Conservation (phyloP, 2,329 filamentous ascomycete genomes). For the Penicillium sclerotigenum region DNA sequence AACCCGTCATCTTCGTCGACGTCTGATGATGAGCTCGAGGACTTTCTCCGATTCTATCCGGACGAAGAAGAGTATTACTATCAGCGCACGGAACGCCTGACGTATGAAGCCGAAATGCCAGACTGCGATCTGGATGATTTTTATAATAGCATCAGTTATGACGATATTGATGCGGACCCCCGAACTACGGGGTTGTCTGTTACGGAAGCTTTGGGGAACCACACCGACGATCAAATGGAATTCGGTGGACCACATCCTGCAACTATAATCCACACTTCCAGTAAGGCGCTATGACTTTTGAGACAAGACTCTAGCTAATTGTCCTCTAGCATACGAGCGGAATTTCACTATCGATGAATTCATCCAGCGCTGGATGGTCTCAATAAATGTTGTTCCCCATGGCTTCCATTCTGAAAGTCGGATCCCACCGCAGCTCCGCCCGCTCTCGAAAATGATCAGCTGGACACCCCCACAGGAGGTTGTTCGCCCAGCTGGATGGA, state of each 20-base stretch:
- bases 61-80: constrained; percentile 26
- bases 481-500: constrained; percentile 29
- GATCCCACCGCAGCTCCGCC: constrained; percentile 22
- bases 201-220: constrained; percentile 12
- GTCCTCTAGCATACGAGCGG: constrained; percentile 34
- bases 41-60: constrained; percentile 35
- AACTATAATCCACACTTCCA: constrained; percentile 30
- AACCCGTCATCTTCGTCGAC: constrained; percentile 13
- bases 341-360: constrained; percentile 45
- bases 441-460: constrained; percentile 33
- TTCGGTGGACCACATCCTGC: constrained; percentile 22
- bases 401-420: constrained; percentile 20
- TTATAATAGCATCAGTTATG: constrained; percentile 24
- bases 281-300: constrained; percentile 17
- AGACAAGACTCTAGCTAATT: constrained; percentile 1
- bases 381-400: constrained; percentile 20
- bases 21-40: constrained; percentile 30
- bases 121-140: constrained; percentile 34
- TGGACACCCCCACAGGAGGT: constrained; percentile 36
- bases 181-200: constrained; percentile 2
- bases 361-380: constrained; percentile 40
- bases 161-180: constrained; percentile 10
- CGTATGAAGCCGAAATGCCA: constrained; percentile 6
- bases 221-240: constrained; percentile 10
- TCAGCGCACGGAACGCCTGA: constrained; percentile 10